Evolutionary conservation across 129 eudicot species (phyloP).

Genomic region (Escallonia rubra): DNA sequence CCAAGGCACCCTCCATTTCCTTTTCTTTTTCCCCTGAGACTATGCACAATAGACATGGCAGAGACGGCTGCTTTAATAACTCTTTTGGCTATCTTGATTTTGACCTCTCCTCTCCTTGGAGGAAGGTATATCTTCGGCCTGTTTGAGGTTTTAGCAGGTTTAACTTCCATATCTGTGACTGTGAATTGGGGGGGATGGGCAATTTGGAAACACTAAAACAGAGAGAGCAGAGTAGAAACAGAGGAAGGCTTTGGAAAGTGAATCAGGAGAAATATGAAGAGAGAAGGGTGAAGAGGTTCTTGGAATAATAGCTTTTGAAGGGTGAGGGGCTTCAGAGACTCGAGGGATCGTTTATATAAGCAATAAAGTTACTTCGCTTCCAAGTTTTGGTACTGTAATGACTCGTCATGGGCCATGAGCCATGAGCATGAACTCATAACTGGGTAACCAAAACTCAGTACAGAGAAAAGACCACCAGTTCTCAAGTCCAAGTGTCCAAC

Average conservation of each 20-base stretch:
- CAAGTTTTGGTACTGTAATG: not conserved
- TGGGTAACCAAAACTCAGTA: too few relatives aligned
- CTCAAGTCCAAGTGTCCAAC: too few relatives aligned
- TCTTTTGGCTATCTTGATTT: conserved; percentile 5
- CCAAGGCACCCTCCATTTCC: not conserved
- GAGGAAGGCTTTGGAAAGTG: not conserved
- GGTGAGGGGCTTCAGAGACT: too few relatives aligned
- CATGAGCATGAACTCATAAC: too few relatives aligned
- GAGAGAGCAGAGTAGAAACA: not conserved
- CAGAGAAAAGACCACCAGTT: too few relatives aligned
- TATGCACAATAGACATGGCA: not conserved
- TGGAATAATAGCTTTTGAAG: not conserved
- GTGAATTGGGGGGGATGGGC: not conserved
- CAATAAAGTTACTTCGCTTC: not conserved
- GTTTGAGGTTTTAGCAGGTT: not conserved
- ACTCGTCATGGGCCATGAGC: too few relatives aligned
- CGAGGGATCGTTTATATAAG: too few relatives aligned
- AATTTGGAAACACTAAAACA: not conserved
- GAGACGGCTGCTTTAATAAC: not conserved
- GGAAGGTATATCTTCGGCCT: not conserved
- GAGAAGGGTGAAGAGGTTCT: too few relatives aligned
- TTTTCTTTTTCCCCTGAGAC: not conserved
- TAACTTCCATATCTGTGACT: not conserved
- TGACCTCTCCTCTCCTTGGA: conserved; percentile 12
- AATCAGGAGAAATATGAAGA: not conserved